Base-by-base conservation (phyloP, 2,329 filamentous ascomycete species). In the Talaromyces sp. region DNA sequence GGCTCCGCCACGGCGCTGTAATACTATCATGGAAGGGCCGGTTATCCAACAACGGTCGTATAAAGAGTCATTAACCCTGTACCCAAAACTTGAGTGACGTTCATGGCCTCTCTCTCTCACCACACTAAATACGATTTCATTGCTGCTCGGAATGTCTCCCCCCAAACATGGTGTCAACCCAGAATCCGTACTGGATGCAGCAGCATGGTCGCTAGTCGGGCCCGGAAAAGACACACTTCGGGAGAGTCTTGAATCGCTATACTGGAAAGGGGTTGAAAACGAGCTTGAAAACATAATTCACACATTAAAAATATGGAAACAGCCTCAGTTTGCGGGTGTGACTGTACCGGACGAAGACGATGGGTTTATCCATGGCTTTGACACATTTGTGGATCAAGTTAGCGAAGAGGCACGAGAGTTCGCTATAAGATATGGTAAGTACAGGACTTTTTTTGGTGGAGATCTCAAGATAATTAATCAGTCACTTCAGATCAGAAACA, bases 331-430 rank as follows among this genome's bases (percentile, higher is more conserved):
- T 52, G 47, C 65, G 25, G 44, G 62, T 2, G 61, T 66, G 6
- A 56, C 52, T n/a, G 47, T 65, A 6, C 22, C 62, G 6, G 73
- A 75, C 28, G 70, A 76, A 57, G 51, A 65, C 0, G 69, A 73
- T 44, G 58, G 67, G 28, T 60, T 68, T 30, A 67, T 78, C 6
- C 69, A 77, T 60, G 76, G 75, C 9, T 78, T 72, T 56, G 75
- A 78, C 51, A 76, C 75, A 0, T 78, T 78, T 54, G 55, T 78
- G 8, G 72, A 76, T 42, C 71, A 77, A 30, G 72, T 78, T 33
- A 72, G 65, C 58, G 63, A 75, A 10, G 66, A 66, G 9, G 68
- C 71, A 4, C 66, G 70, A 3, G 65, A 67, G 15, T 73, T 76
- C 55, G 67, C 71, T 11, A 49, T 55, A 13, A 60, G 52, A 55